phyloP scores from a whole-genome alignment of 1,284 basidiomycete species.

The Irpex sp. region DNA sequence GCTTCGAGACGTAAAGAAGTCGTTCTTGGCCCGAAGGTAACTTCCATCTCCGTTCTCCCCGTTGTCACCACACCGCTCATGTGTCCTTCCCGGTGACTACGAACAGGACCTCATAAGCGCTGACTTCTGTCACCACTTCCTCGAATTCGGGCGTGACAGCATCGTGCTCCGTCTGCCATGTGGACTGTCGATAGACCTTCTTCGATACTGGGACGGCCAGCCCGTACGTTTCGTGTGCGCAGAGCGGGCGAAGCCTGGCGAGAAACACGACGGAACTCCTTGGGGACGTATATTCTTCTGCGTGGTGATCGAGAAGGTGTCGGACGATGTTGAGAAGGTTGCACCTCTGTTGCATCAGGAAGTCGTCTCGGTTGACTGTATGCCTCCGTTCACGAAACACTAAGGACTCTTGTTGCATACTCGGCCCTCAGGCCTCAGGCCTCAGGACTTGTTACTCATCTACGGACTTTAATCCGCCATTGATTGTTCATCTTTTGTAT shows the following conservation, averaged over 20 bases:
- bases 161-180: conserved; percentile 73
- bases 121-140: conserved; percentile 78
- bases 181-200: conserved; percentile 73
- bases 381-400: not conserved
- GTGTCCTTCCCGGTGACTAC: not conserved
- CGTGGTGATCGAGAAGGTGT: conserved; percentile 58
- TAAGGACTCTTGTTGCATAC: not conserved
- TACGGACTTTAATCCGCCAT: not conserved
- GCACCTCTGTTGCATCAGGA: not conserved
- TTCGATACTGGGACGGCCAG: conserved; percentile 91
- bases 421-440: too few species aligned
- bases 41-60: not conserved
- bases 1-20: conserved; percentile 49
- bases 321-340: conserved; percentile 25
- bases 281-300: conserved; percentile 71
- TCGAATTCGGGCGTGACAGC: conserved; percentile 60
- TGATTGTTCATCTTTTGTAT: not conserved
- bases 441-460: too few species aligned
- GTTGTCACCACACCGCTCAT: not conserved
- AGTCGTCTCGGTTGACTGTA: not conserved
- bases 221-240: conserved; percentile 82
- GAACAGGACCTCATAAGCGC: conserved; percentile 63
- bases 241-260: conserved; percentile 42
- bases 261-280: conserved; percentile 37
- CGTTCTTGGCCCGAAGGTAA: conserved; percentile 52